A percentile compares a stretch with the other conserved stretches of the same genome.
Conservation (phyloP, 2,329 filamentous ascomycete species). For the Penicillium palitans region DNA sequence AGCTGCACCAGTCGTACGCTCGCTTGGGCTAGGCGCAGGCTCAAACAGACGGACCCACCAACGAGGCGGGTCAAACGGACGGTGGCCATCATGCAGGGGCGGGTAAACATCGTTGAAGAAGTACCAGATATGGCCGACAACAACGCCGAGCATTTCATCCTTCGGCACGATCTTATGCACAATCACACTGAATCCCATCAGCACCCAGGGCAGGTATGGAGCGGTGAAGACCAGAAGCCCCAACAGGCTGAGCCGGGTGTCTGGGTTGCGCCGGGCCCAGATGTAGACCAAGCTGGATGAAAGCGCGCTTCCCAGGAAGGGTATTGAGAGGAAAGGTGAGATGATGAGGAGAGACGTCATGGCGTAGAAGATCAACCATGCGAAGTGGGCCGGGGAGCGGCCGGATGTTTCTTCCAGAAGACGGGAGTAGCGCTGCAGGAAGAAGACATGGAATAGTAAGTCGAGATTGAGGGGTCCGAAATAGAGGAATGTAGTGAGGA, state of each 20-base stretch:
- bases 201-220: conserved; percentile 91
- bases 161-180: conserved; percentile 87
- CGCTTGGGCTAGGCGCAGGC: conserved; percentile 9
- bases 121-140: conserved; percentile 96
- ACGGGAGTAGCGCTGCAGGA: conserved; percentile 92
- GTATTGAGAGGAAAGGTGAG: conserved; percentile 84
- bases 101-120: conserved; percentile 98
- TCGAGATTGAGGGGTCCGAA: conserved; percentile 93
- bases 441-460: conserved; percentile 96
- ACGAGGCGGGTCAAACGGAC: conserved; percentile 81
- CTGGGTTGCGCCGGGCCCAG: conserved; percentile 92
- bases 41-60: conserved; percentile 91
- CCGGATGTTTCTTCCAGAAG: conserved; percentile 94
- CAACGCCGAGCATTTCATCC: conserved; percentile 92
- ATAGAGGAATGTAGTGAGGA: conserved; percentile 96
- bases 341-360: conserved; percentile 75
- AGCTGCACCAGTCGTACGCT: conserved; percentile 26
- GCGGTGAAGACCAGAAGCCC: conserved; percentile 89
- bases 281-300: conserved; percentile 96
- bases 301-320: conserved; percentile 89
- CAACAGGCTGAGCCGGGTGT: conserved; percentile 84
- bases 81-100: conserved; percentile 77
- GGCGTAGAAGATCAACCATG: conserved; percentile 88
- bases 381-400: conserved; percentile 86
- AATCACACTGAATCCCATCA: conserved; percentile 90